These are phyloP conservation scores for Pyracantha coccinea DNA, from an alignment of 331 rosid genomes.

Conservation along the genomic window DNA sequence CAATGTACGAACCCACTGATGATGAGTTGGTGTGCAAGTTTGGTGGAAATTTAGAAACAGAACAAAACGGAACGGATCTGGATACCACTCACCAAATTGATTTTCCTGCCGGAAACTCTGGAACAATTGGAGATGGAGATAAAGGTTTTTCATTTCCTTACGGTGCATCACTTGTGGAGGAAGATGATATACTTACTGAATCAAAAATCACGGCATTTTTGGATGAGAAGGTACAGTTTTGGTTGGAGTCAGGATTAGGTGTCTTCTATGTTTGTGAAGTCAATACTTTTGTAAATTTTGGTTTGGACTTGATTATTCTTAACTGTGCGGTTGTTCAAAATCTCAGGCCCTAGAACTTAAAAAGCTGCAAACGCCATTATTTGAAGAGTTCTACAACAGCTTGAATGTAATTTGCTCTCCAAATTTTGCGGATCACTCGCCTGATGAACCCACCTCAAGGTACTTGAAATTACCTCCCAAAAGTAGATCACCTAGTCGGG, in stretches of 20 bases:
- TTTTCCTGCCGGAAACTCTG: slow-evolving; percentile 31
- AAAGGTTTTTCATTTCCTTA: slow-evolving; percentile 59
- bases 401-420: slow-evolving; percentile 66
- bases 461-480: slow-evolving; percentile 94
- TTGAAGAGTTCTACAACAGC: slow-evolving; percentile 91
- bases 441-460: slow-evolving; percentile 53
- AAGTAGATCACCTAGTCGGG: slow-evolving; percentile 79
- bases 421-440: slow-evolving; percentile 33
- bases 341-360: slow-evolving; percentile 90
- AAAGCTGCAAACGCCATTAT: slow-evolving; percentile 87
- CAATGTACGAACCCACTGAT: slow-evolving; percentile 80
- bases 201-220: slow-evolving; percentile 80
- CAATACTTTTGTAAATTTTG: not conserved
- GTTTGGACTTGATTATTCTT: slow-evolving; percentile 10
- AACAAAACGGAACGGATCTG: slow-evolving; percentile 27
- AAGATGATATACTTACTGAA: slow-evolving; percentile 92
- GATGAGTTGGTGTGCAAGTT: slow-evolving; percentile 72
- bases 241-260: not conserved
- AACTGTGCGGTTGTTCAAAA: slow-evolving; percentile 10
- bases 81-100: slow-evolving; percentile 25
- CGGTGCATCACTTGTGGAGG: slow-evolving; percentile 72
- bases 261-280: not conserved
- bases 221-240: slow-evolving; percentile 79
- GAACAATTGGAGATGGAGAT: slow-evolving; percentile 32
- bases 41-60: slow-evolving; percentile 44